Percentiles rank a stretch among this genome's conserved stretches.
Conservation (phyloP, 2,329 filamentous ascomycete genomes). For the Fusarium setosum region DNA sequence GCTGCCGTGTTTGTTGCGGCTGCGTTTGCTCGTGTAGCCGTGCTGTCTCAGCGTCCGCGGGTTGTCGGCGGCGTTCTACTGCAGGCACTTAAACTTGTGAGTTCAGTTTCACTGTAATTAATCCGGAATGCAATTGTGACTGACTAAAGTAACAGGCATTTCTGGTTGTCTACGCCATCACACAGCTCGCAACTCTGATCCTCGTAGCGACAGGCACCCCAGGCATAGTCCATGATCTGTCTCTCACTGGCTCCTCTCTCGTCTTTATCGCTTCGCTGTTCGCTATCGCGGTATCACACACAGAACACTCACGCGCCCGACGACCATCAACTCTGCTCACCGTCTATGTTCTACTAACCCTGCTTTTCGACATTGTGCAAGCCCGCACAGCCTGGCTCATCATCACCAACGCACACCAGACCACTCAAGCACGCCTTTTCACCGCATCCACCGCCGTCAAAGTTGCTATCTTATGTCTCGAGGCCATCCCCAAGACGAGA, state of each 20-base stretch:
- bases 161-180: conserved; percentile 39
- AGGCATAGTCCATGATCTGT: conserved; percentile 34
- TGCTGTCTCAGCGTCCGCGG: conserved; percentile 45
- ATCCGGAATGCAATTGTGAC: not conserved
- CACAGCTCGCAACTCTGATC: conserved; percentile 48
- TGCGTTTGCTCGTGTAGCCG: conserved; percentile 47
- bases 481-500: conserved; percentile 51
- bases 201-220: conserved; percentile 39
- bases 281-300: conserved; percentile 46
- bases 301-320: conserved; percentile 50
- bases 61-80: conserved; percentile 51
- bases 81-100: conserved; percentile 46
- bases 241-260: conserved; percentile 41
- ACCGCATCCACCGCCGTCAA: conserved; percentile 51
- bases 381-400: conserved; percentile 56
- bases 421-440: conserved; percentile 46
- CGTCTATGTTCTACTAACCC: conserved; percentile 53
- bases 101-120: not conserved
- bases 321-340: conserved; percentile 57
- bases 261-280: conserved; percentile 44
- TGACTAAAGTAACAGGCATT: conserved; percentile 31
- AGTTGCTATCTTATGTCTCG: conserved; percentile 48
- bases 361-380: conserved; percentile 57
- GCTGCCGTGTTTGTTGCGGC: conserved; percentile 51
- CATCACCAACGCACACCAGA: conserved; percentile 23